Conservation (phyloP, 495 filamentous ascomycete species). For the Neurospora sp. region DNA sequence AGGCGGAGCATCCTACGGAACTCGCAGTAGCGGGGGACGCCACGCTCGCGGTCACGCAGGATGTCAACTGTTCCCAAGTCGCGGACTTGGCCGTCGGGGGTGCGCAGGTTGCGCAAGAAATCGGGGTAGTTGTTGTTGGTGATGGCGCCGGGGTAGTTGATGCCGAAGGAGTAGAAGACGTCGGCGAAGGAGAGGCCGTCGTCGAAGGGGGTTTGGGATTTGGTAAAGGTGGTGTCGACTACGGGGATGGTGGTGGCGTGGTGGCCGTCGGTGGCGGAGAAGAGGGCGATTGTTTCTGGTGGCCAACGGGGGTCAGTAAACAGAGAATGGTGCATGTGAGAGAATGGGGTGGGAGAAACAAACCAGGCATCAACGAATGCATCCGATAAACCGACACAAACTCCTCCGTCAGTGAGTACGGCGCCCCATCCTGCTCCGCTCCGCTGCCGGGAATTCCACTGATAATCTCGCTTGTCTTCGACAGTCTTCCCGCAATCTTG, state of each 20-base stretch:
- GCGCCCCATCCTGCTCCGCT: constrained; percentile 25
- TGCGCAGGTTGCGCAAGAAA: constrained; percentile 27
- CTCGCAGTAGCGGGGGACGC: constrained; percentile 34
- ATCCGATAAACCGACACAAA: constrained; percentile 36
- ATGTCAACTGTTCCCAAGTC: constrained; percentile 36
- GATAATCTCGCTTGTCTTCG: constrained; percentile 26
- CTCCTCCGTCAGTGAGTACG: constrained; percentile 34
- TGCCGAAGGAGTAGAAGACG: constrained; percentile 35
- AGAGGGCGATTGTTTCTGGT: constrained; percentile 30
- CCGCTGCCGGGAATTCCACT: constrained; percentile 31
- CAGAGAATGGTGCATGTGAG: not conserved
- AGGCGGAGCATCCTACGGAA: constrained; percentile 35
- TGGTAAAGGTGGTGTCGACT: constrained; percentile 18
- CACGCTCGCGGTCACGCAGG: constrained; percentile 35
- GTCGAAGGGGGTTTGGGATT: constrained; percentile 22
- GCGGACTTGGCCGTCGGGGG: constrained; percentile 20
- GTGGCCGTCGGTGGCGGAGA: constrained; percentile 17
- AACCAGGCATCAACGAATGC: constrained; percentile 33
- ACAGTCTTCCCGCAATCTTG: constrained; percentile 29
- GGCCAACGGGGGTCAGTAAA: not conserved
- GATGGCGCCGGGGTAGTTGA: constrained; percentile 36
- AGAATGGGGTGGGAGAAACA: not conserved
- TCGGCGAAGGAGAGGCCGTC: constrained; percentile 24
- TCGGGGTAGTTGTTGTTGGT: constrained; percentile 29
- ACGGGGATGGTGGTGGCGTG: constrained; percentile 23